Conservation (phyloP, 2,329 filamentous ascomycete genomes). For the Paecilomyces sp. region DNA sequence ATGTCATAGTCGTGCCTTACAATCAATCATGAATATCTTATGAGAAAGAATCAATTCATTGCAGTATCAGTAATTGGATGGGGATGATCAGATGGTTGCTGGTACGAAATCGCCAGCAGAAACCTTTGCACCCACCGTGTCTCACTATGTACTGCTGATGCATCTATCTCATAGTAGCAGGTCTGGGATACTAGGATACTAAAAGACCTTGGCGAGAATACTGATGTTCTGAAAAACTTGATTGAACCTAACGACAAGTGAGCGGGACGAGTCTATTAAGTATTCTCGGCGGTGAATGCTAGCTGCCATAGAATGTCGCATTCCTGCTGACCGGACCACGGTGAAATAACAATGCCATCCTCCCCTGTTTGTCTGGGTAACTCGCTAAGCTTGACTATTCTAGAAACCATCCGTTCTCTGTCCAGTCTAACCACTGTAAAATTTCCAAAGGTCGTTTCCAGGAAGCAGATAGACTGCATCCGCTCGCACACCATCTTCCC, state of each 20-base stretch:
- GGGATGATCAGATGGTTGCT: background rate
- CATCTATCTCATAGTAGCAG: background rate
- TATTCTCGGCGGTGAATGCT: background rate
- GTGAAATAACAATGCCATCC: background rate
- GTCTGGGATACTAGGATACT: background rate
- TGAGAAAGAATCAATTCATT: background rate
- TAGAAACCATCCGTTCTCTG: background rate
- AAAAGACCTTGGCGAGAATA: background rate
- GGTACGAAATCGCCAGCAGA: background rate
- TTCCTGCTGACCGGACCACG: background rate
- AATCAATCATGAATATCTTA: background rate
- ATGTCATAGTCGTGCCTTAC: background rate
- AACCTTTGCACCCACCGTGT: background rate
- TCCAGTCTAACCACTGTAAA: conserved; percentile 4
- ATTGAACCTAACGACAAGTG: background rate
- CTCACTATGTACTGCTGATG: background rate
- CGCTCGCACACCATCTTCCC: conserved; percentile 13
- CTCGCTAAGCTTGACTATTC: background rate
- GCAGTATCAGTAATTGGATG: background rate
- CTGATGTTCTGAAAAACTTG: background rate
- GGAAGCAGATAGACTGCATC: conserved; percentile 19
- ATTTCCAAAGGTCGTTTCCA: conserved; percentile 12
- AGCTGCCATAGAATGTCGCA: background rate
- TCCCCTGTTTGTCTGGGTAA: background rate
- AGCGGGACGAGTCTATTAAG: too few relatives aligned